Base-by-base conservation (phyloP, 2,329 filamentous ascomycete genomes). In the Sarocladiaceae sp. region DNA sequence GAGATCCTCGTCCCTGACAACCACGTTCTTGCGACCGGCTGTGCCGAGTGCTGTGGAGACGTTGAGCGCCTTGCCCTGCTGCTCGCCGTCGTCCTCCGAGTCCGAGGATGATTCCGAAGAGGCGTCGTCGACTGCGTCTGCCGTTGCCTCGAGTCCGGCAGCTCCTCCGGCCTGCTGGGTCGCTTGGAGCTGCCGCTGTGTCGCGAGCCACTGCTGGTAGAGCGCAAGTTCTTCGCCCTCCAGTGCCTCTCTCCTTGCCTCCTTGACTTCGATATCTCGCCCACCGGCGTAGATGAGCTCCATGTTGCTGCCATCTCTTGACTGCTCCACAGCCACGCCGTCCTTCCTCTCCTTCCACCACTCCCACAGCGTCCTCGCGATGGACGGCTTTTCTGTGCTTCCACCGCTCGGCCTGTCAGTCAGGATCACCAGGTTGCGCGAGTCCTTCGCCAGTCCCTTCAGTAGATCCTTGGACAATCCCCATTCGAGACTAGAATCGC, bases 151-250 rank as follows among this genome's bases (percentile, higher is more conserved):
- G 2, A 93, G 71, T 2, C 80, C 77, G 6, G 83, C 80, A 47
- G 84, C 81, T 17, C 84, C 86, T 52, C 86, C 82, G 5, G 79
- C 77, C 61, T 92, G 87, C 18, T 90, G 75, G 0, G 89, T 92
- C 40, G 88, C 88, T 62, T 96, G 88, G 7, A 96, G 76, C 63
- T 96, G 91, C 26, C 89, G 81, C 67, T 96, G 90, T 3, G 90
- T 91, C 1, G 91, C 90, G 10, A 96, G 78, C 77, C 91, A 97
- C 64, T 97, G 91, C 62, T 97, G 91, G 64, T 99, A 97, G 2
- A 91, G 72, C 13, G 79, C 72, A 12, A 94, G 77, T 60, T 97
- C 93, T 36, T 87, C 84, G 1, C 86, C 84, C 62, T 88, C 84
- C 1, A 96, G 72, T 2, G 85, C 78, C 47, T 84, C 76, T 49